Conservation (phyloP, 1,139 yeast genomes). For the Kurtzmaniella quercitrusa region DNA sequence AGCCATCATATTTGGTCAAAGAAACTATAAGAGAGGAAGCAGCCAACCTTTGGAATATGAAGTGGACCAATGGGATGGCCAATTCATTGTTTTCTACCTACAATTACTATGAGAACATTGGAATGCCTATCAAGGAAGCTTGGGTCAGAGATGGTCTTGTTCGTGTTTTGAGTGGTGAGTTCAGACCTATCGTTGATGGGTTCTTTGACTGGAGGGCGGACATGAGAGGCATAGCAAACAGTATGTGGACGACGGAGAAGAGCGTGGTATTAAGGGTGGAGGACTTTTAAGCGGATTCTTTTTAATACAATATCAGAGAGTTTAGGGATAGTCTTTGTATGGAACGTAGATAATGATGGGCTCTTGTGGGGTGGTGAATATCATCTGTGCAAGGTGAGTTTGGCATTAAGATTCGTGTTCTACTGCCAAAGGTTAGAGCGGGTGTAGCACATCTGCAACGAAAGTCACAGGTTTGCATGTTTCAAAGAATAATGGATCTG, state of each 20-base stretch:
- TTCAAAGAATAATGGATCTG: no score
- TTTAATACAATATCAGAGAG: no score
- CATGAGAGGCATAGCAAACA: constrained; percentile 22
- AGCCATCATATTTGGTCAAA: constrained; percentile 35
- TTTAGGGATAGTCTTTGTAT: no score
- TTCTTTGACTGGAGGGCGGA: constrained; percentile 38
- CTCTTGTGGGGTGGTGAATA: no score
- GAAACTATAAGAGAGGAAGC: constrained; percentile 19
- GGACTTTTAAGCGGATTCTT: constrained; percentile 32
- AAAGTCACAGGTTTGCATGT: neutral
- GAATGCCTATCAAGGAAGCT: constrained; percentile 19
- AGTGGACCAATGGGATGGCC: constrained; percentile 30
- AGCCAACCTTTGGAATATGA: constrained; percentile 31
- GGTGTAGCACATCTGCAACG: neutral
- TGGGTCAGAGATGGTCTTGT: constrained; percentile 36
- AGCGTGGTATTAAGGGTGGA: constrained; percentile 36
- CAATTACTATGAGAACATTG: constrained; percentile 34
- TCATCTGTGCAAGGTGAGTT: no score
- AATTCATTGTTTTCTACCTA: constrained; percentile 28
- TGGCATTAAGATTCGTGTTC: no score
- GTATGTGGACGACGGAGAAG: constrained; percentile 28
- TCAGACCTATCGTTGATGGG: constrained; percentile 29
- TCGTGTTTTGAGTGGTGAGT: constrained; percentile 21
- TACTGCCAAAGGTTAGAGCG: no score
- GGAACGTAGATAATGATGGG: no score